phyloP scores from a whole-genome alignment of 345 rosid genomes.

The Nasturtium officinale region DNA sequence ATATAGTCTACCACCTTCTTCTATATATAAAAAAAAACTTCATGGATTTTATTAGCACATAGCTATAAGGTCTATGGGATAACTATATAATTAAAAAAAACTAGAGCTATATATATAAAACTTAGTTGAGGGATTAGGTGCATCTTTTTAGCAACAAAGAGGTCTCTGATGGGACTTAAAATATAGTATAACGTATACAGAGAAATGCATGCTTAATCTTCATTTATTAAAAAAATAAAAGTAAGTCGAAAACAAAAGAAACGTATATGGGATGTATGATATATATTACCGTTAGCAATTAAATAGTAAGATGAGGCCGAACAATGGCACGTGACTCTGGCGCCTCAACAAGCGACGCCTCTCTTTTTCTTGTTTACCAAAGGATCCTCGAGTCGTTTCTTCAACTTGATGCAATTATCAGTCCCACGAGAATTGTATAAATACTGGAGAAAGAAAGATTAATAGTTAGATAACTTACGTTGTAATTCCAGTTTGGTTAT shows the following conservation, averaged over 20 bases:
- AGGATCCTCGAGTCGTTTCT: not conserved
- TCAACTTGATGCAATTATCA: conserved; percentile 17
- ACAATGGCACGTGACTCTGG: conserved; percentile 43
- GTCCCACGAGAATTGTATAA: conserved; percentile 5
- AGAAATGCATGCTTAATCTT: conserved; percentile 18
- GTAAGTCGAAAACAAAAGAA: not conserved
- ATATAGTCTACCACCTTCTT: not conserved
- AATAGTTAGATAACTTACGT: not conserved
- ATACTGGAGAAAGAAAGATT: not conserved
- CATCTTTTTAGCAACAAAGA: not conserved
- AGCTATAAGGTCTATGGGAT: not conserved
- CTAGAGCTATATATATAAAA: not conserved
- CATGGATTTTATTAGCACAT: not conserved
- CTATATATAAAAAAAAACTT: no score
- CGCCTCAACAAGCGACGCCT: conserved; percentile 11
- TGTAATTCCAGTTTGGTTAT: no score
- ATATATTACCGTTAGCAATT: conserved; percentile 42
- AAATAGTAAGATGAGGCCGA: conserved; percentile 16
- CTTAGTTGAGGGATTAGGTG: conserved; percentile 24
- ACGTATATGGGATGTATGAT: not conserved
- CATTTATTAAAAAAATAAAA: not conserved
- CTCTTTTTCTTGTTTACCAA: not conserved
- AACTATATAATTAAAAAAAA: conserved; percentile 13
- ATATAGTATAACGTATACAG: conserved; percentile 1
- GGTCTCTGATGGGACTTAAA: conserved; percentile 11